These are phyloP conservation scores for Tricholoma terreum DNA, from an alignment of 768 basidiomycete species.

Conservation along the genomic window DNA sequence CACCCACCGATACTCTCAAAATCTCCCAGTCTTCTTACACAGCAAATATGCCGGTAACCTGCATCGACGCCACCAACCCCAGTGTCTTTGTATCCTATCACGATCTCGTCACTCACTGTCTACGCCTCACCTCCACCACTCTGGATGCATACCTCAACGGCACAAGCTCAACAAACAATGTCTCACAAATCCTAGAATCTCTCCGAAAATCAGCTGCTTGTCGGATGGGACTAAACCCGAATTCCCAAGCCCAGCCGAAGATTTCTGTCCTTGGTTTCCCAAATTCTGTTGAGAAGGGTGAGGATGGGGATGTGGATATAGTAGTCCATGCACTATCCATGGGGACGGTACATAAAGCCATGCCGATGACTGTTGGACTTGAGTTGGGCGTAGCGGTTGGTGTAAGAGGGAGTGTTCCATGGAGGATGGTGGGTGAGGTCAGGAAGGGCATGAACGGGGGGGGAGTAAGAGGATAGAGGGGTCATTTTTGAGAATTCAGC, in stretches of 20 bases:
- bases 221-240: slow-evolving; percentile 62
- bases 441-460: neutral
- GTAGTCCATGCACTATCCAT: too few species aligned
- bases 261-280: slow-evolving; percentile 58
- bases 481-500: too few species aligned
- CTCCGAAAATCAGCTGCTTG: slow-evolving; percentile 55
- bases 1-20: slow-evolving; percentile 42
- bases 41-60: slow-evolving; percentile 38
- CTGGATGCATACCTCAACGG: slow-evolving; percentile 36
- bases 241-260: slow-evolving; percentile 67
- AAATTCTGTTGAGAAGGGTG: too few species aligned
- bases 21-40: slow-evolving; percentile 21
- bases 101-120: too few species aligned
- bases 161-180: slow-evolving; percentile 16
- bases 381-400: slow-evolving; percentile 57
- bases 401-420: neutral
- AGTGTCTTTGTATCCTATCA: slow-evolving; percentile 55
- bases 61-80: slow-evolving; percentile 75
- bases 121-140: too few species aligned
- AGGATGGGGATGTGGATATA: slow-evolving; percentile 46
- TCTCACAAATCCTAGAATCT: slow-evolving; percentile 40
- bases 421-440: neutral
- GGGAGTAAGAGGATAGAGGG: too few species aligned
- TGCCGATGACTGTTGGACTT: slow-evolving; percentile 71
- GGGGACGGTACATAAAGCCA: slow-evolving; percentile 63